Evolutionary conservation across 805 yeast species (phyloP).

Genomic region (Wilhelminamyces savonicus): DNA sequence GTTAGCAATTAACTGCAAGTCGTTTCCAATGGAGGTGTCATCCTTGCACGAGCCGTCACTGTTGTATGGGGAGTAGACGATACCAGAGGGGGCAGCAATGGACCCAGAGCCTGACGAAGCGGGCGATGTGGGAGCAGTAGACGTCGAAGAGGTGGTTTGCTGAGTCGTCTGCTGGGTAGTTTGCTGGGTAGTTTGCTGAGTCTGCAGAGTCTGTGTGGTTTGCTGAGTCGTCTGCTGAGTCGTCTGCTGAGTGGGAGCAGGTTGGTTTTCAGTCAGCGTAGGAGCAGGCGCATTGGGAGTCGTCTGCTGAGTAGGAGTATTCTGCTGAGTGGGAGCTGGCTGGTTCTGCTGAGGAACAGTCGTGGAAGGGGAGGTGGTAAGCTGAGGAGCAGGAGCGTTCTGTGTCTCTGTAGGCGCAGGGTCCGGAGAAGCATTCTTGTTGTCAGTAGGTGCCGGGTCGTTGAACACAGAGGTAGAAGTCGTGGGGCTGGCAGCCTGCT

Average conservation of each 20-base stretch:
- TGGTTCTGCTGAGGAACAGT: too few relatives aligned
- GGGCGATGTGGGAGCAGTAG: slow-evolving; percentile 8
- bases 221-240: neutral
- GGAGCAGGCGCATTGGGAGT: neutral
- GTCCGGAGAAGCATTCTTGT: neutral
- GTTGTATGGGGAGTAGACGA: slow-evolving; percentile 77
- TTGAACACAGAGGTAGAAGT: slow-evolving; percentile 23
- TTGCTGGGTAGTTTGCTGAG: slow-evolving; percentile 3
- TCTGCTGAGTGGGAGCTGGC: neutral
- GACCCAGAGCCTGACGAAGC: slow-evolving; percentile 10
- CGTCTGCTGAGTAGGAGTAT: neutral
- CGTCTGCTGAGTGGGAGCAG: neutral
- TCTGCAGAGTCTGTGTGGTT: slow-evolving; percentile 6
- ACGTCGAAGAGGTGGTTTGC: slow-evolving; percentile 2
- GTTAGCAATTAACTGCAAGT: slow-evolving; percentile 49
- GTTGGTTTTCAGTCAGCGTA: neutral
- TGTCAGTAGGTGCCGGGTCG: neutral
- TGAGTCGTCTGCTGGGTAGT: neutral
- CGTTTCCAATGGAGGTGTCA: slow-evolving; percentile 45
- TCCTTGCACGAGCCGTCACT: slow-evolving; percentile 64
- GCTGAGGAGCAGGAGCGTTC: too few relatives aligned
- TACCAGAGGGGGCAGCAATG: slow-evolving; percentile 44
- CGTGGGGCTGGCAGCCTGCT: slow-evolving; percentile 25
- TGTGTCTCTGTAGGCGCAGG: neutral
- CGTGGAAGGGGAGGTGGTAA: too few relatives aligned